Evolutionary conservation across 1,139 yeast genomes (phyloP), one percentile per base, ranked within the genome.

Genomic region (Lipomyces yarrowii): DNA sequence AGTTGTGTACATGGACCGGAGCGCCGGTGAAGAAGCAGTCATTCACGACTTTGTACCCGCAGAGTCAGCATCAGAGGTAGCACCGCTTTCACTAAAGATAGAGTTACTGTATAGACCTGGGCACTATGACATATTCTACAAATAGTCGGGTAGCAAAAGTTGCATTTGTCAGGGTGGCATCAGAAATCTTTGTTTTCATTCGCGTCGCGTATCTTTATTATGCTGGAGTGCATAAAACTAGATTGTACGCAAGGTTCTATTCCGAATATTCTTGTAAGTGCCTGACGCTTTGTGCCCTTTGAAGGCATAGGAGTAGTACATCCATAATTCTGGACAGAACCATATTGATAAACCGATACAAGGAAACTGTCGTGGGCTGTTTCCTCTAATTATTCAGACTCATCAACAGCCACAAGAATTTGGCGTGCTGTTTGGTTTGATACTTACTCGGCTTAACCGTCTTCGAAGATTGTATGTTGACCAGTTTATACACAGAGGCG

Each of bases 21-120:
- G 71, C 57, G 62, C 51, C 32, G 68, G 70, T 42, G 68, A 59
- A 2, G 61, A 62, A 18, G 67, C 69, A 21, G 64, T 57, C 13
- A 69, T 67, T 61, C 67, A 68, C 51, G 11, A 58, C 23, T 69
- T 71, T 35, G 51, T 42, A 42, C 70, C 72, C 18, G 59, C 39
- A 30, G 55, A 33, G 13, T 60, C 58, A 53, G 33, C 42, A 6
- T 56, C 56, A 15, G 57, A 48, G 51, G 57, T 7, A n/a, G 23
- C 10, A 15, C 58, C 37, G 18, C 52, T n/a, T 18, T 15, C 23
- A 56, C 53, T 56, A 32, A 37, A 57, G 60, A 65, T 71, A 57
- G 67, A 57, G 26, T 67, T 71, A 30, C 65, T 71, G 56, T 71
- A 71, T 58, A 68, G 73, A 53, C 73, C 73, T 11, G 73, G 73